Percentiles rank a stretch among this genome's conserved stretches.
Evolutionary conservation across 148 eudicot species (phyloP).

Genomic region (Euryodendron excelsum): DNA sequence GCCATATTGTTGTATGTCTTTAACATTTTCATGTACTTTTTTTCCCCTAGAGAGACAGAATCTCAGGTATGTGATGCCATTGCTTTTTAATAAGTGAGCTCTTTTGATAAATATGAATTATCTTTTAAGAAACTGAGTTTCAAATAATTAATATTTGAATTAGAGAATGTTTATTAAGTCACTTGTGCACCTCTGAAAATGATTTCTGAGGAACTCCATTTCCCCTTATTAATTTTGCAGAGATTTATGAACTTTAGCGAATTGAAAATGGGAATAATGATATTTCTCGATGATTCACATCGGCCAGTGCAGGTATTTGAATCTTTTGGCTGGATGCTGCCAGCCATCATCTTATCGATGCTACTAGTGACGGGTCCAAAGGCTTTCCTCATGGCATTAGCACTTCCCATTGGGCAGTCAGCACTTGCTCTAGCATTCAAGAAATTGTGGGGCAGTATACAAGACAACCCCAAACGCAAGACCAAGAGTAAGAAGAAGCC

Average conservation of each 20-base stretch:
- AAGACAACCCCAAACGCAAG: conserved; percentile 28
- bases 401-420: conserved; percentile 55
- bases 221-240: neutral
- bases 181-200: neutral
- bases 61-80: neutral
- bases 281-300: conserved; percentile 8
- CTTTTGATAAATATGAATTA: neutral
- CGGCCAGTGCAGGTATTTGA: conserved; percentile 60
- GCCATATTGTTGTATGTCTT: too few relatives aligned
- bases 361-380: conserved; percentile 71
- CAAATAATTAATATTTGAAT: neutral
- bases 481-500: conserved; percentile 27
- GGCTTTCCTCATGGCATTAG: conserved; percentile 74
- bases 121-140: neutral
- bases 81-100: neutral
- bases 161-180: neutral
- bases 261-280: conserved; percentile 7
- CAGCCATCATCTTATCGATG: conserved; percentile 53
- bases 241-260: neutral
- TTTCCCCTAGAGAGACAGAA: neutral
- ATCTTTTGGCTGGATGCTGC: conserved; percentile 67
- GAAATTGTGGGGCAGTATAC: conserved; percentile 31
- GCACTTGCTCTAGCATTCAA: conserved; percentile 47
- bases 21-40: too few relatives aligned
- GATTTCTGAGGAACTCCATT: neutral